These are phyloP conservation scores for Pugionium dolabratum DNA, from an alignment of 345 rosid genomes.

Conservation along the genomic window DNA sequence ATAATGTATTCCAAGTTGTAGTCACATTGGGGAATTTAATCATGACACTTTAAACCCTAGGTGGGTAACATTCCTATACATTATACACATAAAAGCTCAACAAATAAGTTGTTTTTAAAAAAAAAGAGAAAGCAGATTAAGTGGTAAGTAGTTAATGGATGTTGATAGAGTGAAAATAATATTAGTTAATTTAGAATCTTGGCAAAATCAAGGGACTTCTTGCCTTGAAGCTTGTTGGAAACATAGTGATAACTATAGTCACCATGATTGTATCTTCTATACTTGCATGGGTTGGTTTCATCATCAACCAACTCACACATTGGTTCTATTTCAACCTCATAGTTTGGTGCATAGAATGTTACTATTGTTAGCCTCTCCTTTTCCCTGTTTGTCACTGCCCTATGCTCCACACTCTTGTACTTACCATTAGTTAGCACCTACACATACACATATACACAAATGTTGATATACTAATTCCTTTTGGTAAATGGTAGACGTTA, in stretches of 20 bases:
- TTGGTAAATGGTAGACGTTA: neutral
- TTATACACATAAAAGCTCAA: conserved; percentile 32
- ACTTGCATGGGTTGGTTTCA: conserved; percentile 78
- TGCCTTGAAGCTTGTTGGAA: conserved; percentile 83
- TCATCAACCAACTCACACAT: conserved; percentile 71
- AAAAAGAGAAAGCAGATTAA: conserved; percentile 11
- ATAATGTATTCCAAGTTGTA: conserved; percentile 35
- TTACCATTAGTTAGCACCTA: conserved; percentile 94
- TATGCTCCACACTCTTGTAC: conserved; percentile 93
- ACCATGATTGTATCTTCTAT: conserved; percentile 83
- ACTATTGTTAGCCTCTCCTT: conserved; percentile 85
- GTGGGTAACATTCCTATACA: conserved; percentile 40
- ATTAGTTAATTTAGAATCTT: conserved; percentile 49
- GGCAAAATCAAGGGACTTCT: conserved; percentile 85
- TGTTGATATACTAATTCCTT: neutral
- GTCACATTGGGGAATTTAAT: conserved; percentile 34
- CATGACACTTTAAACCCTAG: conserved; percentile 34
- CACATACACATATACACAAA: neutral
- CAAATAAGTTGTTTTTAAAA: neutral
- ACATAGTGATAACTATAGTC: conserved; percentile 87
- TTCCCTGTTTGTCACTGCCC: conserved; percentile 78
- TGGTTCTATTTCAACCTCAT: conserved; percentile 80
- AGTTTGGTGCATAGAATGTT: conserved; percentile 94
- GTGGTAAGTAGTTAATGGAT: conserved; percentile 36
- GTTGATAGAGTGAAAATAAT: conserved; percentile 16